Base-by-base conservation (phyloP, 345 rosid genomes). In the Populus alba region DNA sequence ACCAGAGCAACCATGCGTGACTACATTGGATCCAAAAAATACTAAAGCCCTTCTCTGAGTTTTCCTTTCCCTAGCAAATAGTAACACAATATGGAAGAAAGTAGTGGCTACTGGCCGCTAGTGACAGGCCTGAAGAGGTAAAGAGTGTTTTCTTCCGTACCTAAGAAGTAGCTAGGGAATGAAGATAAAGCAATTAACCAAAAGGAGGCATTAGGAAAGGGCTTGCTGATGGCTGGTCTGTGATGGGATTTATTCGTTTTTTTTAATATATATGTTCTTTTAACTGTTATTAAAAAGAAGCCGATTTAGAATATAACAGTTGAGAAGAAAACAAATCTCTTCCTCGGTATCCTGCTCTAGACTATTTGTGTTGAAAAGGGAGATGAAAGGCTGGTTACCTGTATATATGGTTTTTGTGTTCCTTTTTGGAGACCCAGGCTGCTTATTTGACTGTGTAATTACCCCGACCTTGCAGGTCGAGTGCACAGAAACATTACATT, bases 1-100 rank as follows among this genome's bases (percentile, higher is more conserved):
- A 87, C 92, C 88, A 86, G 83, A 68, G 88, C 86, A 84, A 79
- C 95, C 98, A 92, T 91, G 98, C 97, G 93, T 87, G 91, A 87
- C 91, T 90, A 90, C 88, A 80, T 80, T 80, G 84, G 41, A 47
- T 70, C 57, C 79, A 82, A 67, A 66, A 81, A 76, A 69, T 43
- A 77, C 77, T 22, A 57, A 20, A 53, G 27, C 57, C 77, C 77
- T 38, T 67, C 20, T 20, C 13, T 7, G 23, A 27, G 25, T 18
- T 15, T 10, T 17, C 37, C 31, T 35, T 33, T 8, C 62, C 29
- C 77, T 35, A 22, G 65, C 61, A 15, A 72, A 72, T 55, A 27
- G 53, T 53, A 41, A 71, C 38, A 68, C 38, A 29, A 43, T 6
- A 66, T 59, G 65, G 8, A 17, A 23, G 38, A 63, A 17, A 55